A percentile compares a stretch with the other conserved stretches of the same genome.
phyloP scores from a whole-genome alignment of 228 moss, liverwort and hornwort genomes.

The Sphagnum fallax region DNA sequence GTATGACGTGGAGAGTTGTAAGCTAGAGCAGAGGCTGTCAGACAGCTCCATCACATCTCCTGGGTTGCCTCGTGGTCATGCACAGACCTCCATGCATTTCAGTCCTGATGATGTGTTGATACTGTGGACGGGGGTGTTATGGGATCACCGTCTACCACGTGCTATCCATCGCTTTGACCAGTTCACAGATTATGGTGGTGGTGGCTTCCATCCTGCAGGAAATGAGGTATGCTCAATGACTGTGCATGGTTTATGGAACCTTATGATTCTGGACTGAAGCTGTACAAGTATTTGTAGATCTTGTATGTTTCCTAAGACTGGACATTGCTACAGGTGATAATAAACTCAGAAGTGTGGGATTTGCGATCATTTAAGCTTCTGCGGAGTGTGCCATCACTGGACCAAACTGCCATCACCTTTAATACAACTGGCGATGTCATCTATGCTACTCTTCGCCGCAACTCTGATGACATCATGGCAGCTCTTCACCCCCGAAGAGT shows the following conservation, averaged over 20 bases:
- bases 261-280: no score
- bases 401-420: constrained; percentile 86
- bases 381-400: constrained; percentile 89
- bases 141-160: constrained; percentile 94
- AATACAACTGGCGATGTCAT: constrained; percentile 97
- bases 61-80: constrained; percentile 73
- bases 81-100: constrained; percentile 87
- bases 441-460: constrained; percentile 89
- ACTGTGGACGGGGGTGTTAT: constrained; percentile 96
- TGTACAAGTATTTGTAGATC: no score
- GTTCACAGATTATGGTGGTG: constrained; percentile 96
- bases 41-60: constrained; percentile 63
- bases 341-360: constrained; percentile 99
- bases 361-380: constrained; percentile 86
- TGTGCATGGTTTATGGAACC: no score
- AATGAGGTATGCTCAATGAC: constrained; percentile 58
- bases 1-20: constrained; percentile 79
- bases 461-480: constrained; percentile 93
- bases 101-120: constrained; percentile 92
- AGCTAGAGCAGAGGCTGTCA: constrained; percentile 84
- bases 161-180: constrained; percentile 97
- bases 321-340: constrained; percentile 63
- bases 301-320: no score
- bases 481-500: constrained; percentile 82
- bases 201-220: constrained; percentile 98